Conservation (phyloP, 2,329 filamentous ascomycete genomes). For the Arthrobotrys musiformis region DNA sequence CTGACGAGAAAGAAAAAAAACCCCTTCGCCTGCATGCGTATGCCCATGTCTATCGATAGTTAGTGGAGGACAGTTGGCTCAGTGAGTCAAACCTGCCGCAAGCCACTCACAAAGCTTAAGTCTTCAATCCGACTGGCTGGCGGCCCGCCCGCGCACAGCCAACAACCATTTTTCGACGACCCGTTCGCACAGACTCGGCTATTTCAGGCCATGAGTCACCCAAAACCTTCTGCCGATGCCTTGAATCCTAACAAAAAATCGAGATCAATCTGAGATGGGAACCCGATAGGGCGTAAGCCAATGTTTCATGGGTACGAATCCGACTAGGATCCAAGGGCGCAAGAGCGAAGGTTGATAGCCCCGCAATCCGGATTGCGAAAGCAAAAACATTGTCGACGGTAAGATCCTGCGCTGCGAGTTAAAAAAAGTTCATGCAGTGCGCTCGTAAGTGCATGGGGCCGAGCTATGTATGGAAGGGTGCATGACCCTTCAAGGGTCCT, state of each 20-base stretch:
- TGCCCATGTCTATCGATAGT: conserved; percentile 18
- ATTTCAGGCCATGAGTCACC: neutral
- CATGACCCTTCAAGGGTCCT: neutral
- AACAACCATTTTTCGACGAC: neutral
- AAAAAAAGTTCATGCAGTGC: conserved; percentile 5
- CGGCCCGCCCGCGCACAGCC: neutral
- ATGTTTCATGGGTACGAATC: neutral
- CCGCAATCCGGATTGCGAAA: neutral
- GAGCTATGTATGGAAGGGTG: neutral
- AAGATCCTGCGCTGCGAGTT: conserved; percentile 3
- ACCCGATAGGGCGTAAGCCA: neutral
- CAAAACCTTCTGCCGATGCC: neutral
- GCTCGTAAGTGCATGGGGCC: neutral
- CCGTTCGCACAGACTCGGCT: neutral
- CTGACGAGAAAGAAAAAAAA: neutral
- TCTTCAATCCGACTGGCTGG: neutral
- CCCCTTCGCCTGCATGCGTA: neutral
- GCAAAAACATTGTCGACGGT: neutral
- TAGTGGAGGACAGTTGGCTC: too few species aligned
- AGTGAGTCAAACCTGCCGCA: conserved; percentile 23
- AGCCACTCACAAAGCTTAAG: too few species aligned
- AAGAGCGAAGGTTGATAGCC: neutral
- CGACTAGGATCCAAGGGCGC: neutral
- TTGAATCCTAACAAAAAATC: neutral
- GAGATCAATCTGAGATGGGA: neutral